phyloP scores from a whole-genome alignment of 441 rosid genomes.

The Populus tomentosa region DNA sequence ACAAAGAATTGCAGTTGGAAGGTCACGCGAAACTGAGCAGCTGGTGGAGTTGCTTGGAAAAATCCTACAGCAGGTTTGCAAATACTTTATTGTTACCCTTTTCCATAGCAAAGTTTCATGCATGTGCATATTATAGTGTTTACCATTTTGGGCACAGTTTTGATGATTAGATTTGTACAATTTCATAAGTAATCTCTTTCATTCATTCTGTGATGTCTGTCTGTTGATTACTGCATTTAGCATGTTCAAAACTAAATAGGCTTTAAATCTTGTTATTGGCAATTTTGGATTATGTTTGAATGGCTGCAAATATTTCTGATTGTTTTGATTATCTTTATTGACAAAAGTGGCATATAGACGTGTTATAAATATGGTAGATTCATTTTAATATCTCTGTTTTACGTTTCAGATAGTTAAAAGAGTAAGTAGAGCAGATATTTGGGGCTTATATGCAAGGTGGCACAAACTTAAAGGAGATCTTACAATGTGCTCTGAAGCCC shows the following conservation, averaged over 20 bases:
- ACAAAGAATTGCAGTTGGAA: slow-evolving; percentile 17
- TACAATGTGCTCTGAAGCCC: slow-evolving; percentile 83
- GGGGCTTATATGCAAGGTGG: slow-evolving; percentile 96
- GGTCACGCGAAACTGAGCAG: slow-evolving; percentile 54
- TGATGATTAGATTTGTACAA: background rate
- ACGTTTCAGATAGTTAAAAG: slow-evolving; percentile 54
- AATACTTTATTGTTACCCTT: background rate
- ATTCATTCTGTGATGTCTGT: background rate
- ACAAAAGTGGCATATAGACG: background rate
- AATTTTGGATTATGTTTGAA: background rate
- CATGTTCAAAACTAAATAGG: background rate
- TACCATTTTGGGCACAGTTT: background rate
- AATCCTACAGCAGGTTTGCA: slow-evolving; percentile 66
- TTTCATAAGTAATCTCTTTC: background rate
- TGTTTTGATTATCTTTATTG: too few species aligned
- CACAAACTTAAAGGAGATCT: slow-evolving; percentile 87
- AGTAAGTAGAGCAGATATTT: slow-evolving; percentile 58
- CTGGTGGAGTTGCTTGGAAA: slow-evolving; percentile 67
- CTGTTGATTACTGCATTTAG: background rate
- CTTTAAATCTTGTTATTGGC: background rate
- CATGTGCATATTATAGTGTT: background rate
- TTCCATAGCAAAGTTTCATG: background rate
- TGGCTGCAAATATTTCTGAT: too few species aligned
- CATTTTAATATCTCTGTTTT: slow-evolving; percentile 5
- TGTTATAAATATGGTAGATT: background rate